Evolutionary conservation across 2,329 filamentous ascomycete species (phyloP), one percentile per base, ranked within the genome.

Genomic region (Neofusicoccum ribis): DNA sequence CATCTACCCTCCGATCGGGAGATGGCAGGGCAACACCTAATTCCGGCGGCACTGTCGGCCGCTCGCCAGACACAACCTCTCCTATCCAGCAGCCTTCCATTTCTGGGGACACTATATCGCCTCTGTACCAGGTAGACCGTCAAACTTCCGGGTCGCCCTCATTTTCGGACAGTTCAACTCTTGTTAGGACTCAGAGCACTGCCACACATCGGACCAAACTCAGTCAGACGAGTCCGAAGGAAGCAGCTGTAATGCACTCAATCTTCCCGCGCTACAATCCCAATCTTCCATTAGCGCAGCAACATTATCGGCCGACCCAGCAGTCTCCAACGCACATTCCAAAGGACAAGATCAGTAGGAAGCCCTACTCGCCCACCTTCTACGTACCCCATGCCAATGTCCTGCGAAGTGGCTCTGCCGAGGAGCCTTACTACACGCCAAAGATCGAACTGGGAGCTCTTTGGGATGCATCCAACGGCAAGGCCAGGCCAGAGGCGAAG

Each of bases 191-290:
- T 39, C 77, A 78, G 59, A 78, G 75, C 46, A 70, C 70, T n/a
- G 60, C 66, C n/a, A 63, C 61, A 3, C 50, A 54, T 17, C 39
- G 39, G 14, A 44, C 61, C 7, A 60, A 60, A 7, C 15, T 64
- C 17, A 58, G 46, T 34, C 46, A 65, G 20, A 52, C 37, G 14
- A 65, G 63, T 49, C 63, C 63, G 8, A 52, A 54, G 37, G 61
- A 54, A 17, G 27, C n/a, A 11, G 46, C 63, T 47, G 47, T 84
- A 0, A 83, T 91, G 70, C 84, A 86, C 37, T 93, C 90, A 27
- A 92, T 93, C 70, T 93, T 93, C 70, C 91, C 91, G 7, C 83
- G 85, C 36, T 93, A 92, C 73, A 88, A 93, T 71, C 88, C 87
- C 3, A 84, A 84, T 1, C 73, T 91, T 27, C 82, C 89, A 5